Conservation (phyloP, 768 basidiomycete species). For the Suillus tomentosus region DNA sequence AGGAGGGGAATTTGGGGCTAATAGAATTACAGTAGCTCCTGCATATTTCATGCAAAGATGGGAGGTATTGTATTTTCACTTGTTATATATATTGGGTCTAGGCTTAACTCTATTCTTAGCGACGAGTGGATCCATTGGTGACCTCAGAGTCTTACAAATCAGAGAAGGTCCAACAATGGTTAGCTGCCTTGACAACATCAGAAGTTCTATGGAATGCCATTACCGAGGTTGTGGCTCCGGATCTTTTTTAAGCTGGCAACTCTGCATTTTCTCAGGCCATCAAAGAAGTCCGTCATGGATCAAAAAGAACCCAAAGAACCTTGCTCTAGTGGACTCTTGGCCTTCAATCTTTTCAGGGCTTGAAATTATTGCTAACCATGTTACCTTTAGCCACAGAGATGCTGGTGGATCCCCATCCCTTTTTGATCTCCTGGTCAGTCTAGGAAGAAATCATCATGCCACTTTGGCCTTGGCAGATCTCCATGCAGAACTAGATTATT, state of each 20-base stretch:
- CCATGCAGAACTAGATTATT: neutral
- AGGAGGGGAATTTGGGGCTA: neutral
- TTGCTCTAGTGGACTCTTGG: neutral
- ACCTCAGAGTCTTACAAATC: neutral
- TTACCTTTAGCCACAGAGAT: neutral
- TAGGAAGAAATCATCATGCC: neutral
- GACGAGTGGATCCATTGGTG: neutral
- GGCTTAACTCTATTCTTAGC: neutral
- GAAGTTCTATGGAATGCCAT: neutral
- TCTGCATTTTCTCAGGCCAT: no score
- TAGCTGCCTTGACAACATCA: neutral
- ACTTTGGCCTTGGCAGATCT: neutral
- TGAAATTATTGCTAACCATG: constrained; percentile 3
- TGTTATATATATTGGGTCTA: neutral
- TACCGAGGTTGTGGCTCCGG: neutral
- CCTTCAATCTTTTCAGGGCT: neutral
- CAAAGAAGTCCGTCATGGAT: no score
- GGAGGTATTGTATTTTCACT: neutral
- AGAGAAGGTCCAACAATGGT: neutral
- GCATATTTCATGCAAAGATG: neutral
- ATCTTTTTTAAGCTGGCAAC: neutral
- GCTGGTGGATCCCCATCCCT: neutral
- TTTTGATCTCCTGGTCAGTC: constrained; percentile 12
- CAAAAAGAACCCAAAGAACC: neutral
- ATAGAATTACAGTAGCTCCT: neutral